These are phyloP conservation scores for Piper betle DNA, from an alignment of 164 flowering plant species.

Conservation along the genomic window DNA sequence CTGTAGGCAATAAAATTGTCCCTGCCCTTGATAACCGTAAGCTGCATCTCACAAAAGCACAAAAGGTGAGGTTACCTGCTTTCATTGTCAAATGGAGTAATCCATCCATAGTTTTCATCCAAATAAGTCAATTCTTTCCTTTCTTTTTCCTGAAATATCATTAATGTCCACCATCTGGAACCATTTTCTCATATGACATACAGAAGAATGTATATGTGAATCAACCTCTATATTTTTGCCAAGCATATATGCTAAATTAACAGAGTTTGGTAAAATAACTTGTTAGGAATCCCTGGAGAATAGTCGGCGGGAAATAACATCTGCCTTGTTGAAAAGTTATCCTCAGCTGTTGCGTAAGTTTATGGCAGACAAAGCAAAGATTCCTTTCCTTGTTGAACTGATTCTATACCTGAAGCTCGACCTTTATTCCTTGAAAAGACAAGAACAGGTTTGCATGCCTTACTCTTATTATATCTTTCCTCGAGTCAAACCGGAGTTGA, in stretches of 20 bases:
- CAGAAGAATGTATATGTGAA: too few relatives aligned
- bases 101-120: too few relatives aligned
- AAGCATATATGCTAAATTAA: too few relatives aligned
- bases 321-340: conserved; percentile 80
- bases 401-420: conserved; percentile 68
- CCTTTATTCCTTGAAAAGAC: conserved; percentile 84
- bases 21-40: conserved; percentile 86
- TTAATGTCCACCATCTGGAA: too few relatives aligned
- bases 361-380: conserved; percentile 79
- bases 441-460: conserved; percentile 59
- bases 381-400: conserved; percentile 57
- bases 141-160: too few relatives aligned
- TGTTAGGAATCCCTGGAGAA: conserved; percentile 66
- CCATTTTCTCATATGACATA: too few relatives aligned
- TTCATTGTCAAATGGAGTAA: neutral
- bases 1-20: conserved; percentile 92
- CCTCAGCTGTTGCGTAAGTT: conserved; percentile 74
- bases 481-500: neutral
- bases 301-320: conserved; percentile 59
- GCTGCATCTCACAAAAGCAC: conserved; percentile 66
- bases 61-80: conserved; percentile 35
- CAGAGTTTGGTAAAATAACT: neutral
- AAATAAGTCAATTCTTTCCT: too few relatives aligned
- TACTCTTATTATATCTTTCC: conserved; percentile 1
- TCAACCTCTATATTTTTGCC: neutral